Conservation (phyloP, 768 basidiomycete genomes). For the Suillus discolor region DNA sequence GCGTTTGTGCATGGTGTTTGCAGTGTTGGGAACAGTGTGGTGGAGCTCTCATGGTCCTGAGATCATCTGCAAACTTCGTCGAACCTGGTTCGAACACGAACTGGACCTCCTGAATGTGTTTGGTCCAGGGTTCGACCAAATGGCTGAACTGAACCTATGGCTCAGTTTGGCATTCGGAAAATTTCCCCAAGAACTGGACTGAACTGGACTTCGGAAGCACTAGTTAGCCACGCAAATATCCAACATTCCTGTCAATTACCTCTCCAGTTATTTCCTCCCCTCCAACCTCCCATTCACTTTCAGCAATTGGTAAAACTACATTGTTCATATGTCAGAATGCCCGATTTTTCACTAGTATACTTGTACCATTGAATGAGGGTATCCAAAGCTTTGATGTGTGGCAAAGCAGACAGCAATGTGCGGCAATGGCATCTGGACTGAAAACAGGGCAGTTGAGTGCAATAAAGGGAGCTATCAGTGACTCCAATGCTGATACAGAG, state of each 20-base stretch:
- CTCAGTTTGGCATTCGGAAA: no score
- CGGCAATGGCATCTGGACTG: slow-evolving; percentile 73
- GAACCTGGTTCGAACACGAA: no score
- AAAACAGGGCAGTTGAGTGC: slow-evolving; percentile 52
- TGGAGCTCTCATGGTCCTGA: no score
- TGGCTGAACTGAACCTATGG: no score
- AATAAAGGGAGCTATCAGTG: slow-evolving; percentile 52
- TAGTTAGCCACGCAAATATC: slow-evolving; percentile 2
- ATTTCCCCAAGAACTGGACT: no score
- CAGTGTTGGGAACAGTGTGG: no score
- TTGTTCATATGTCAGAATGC: slow-evolving; percentile 58
- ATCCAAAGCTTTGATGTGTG: slow-evolving; percentile 70
- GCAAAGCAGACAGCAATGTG: slow-evolving; percentile 69
- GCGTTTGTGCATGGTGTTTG: no score
- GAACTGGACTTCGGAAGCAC: no score
- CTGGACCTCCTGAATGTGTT: no score
- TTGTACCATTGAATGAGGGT: slow-evolving; percentile 81
- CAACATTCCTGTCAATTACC: slow-evolving; percentile 41
- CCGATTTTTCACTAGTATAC: slow-evolving; percentile 62
- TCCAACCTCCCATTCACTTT: slow-evolving; percentile 86
- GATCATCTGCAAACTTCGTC: no score
- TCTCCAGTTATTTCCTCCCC: slow-evolving; percentile 64
- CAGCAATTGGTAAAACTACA: slow-evolving; percentile 65
- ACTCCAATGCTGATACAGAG: slow-evolving; percentile 54
- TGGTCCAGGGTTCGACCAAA: no score